Conservation (phyloP, 2,329 filamentous ascomycete genomes). For the Sporothrix protearum region DNA sequence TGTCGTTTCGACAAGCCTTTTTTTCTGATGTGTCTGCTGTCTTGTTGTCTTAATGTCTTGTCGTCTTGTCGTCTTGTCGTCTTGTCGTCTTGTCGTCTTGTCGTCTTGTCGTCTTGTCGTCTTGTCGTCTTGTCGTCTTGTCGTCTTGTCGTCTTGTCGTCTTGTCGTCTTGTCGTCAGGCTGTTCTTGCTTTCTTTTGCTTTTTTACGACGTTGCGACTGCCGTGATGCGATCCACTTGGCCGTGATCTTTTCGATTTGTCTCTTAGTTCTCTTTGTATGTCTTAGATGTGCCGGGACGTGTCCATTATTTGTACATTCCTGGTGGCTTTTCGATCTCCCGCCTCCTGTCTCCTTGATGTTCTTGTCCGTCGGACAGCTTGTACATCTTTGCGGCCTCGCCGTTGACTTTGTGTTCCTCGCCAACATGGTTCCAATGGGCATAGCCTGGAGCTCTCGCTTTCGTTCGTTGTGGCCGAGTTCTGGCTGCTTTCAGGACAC, state of each 20-base stretch:
- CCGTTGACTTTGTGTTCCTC: background rate
- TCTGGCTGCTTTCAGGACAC: background rate
- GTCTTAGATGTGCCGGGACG: background rate
- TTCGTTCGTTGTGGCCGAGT: background rate
- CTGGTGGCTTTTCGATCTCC: background rate
- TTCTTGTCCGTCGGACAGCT: background rate
- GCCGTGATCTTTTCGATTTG: background rate
- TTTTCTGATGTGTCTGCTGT: too few relatives aligned
- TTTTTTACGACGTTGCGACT: background rate
- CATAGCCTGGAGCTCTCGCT: background rate
- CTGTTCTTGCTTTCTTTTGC: slow-evolving; percentile 1
- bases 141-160: background rate
- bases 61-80: background rate
- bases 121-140: too few relatives aligned
- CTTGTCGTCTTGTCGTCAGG: background rate
- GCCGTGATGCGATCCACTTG: background rate
- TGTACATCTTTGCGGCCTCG: background rate
- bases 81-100: too few relatives aligned
- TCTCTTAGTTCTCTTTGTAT: background rate
- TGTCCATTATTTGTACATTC: slow-evolving; percentile 23
- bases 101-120: too few relatives aligned
- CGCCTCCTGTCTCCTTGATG: background rate
- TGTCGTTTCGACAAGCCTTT: background rate
- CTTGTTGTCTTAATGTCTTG: too few relatives aligned
- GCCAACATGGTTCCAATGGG: background rate